A percentile compares a stretch with the other conserved stretches of the same genome.
phyloP scores from a whole-genome alignment of 2,329 filamentous ascomycete genomes.

The Botryotinia calthae region DNA sequence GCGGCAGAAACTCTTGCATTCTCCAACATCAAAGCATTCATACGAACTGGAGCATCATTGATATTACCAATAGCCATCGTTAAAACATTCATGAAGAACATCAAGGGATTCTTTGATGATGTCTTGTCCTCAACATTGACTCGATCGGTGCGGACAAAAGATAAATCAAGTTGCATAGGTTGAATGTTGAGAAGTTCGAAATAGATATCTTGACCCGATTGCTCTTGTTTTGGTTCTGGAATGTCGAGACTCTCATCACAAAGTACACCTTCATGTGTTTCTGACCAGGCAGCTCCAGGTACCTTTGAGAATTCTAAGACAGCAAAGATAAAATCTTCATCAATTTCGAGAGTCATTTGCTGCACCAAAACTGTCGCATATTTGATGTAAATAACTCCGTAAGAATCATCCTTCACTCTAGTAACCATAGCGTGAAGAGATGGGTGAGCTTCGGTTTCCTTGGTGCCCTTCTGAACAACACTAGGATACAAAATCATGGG shows the following conservation, averaged over 20 bases:
- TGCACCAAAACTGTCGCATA: slow-evolving; percentile 92
- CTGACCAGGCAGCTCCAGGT: slow-evolving; percentile 82
- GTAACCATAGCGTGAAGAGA: slow-evolving; percentile 91
- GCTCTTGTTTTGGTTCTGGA: slow-evolving; percentile 81
- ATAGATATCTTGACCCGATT: slow-evolving; percentile 91
- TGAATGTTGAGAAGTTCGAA: slow-evolving; percentile 97
- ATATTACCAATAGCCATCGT: slow-evolving; percentile 99
- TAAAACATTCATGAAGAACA: slow-evolving; percentile 98
- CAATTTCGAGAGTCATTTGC: slow-evolving; percentile 96
- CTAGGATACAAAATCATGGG: slow-evolving; percentile 96
- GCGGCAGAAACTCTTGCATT: slow-evolving; percentile 89
- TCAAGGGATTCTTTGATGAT: slow-evolving; percentile 85
- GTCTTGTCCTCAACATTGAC: slow-evolving; percentile 96
- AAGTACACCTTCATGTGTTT: slow-evolving; percentile 72
- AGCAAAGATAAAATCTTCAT: slow-evolving; percentile 97
- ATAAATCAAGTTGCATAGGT: slow-evolving; percentile 96
- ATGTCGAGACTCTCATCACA: slow-evolving; percentile 90
- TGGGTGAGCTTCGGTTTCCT: slow-evolving; percentile 93
- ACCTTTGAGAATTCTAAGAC: slow-evolving; percentile 93
- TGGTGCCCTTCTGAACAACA: slow-evolving; percentile 90
- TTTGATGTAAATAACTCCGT: slow-evolving; percentile 97
- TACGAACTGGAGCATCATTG: slow-evolving; percentile 91
- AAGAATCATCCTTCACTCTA: slow-evolving; percentile 95
- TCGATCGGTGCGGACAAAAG: slow-evolving; percentile 93
- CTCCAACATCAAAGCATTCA: slow-evolving; percentile 92